phyloP scores from a whole-genome alignment of 1,284 basidiomycete species.

The Ceratobasidium sp. region DNA sequence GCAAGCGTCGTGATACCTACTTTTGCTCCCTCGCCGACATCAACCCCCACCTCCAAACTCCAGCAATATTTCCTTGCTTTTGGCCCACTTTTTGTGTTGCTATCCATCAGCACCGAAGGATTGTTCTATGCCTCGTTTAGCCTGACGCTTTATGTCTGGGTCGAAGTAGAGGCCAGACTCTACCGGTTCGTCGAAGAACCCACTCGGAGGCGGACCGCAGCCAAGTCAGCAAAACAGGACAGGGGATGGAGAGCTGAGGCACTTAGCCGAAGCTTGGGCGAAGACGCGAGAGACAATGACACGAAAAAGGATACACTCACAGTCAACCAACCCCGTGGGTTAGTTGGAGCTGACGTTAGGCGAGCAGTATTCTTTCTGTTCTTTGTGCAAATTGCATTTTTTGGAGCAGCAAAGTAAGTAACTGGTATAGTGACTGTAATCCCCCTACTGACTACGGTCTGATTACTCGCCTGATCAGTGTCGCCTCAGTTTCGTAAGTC shows the following conservation, averaged over 20 bases:
- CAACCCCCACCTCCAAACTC: slow-evolving; percentile 61
- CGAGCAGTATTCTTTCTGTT: slow-evolving; percentile 86
- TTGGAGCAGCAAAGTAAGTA: slow-evolving; percentile 86
- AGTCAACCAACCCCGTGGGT: slow-evolving; percentile 57
- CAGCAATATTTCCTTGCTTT: slow-evolving; percentile 76
- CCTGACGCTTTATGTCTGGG: slow-evolving; percentile 73
- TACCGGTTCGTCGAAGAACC: slow-evolving; percentile 50
- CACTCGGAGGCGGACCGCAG: background rate
- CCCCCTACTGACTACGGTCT: slow-evolving; percentile 24
- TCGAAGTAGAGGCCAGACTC: slow-evolving; percentile 68
- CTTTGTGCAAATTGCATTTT: slow-evolving; percentile 89
- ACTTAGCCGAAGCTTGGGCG: slow-evolving; percentile 2
- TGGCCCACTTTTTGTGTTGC: slow-evolving; percentile 79
- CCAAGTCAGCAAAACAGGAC: background rate
- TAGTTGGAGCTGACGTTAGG: slow-evolving; percentile 72
- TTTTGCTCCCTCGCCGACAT: slow-evolving; percentile 53
- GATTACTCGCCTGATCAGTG: slow-evolving; percentile 60
- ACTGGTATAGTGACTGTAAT: background rate
- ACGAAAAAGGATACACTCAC: slow-evolving; percentile 28
- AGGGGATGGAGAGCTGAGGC: slow-evolving; percentile 36
- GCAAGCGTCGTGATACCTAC: slow-evolving; percentile 57
- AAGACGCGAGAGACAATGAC: background rate
- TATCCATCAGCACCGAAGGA: slow-evolving; percentile 86
- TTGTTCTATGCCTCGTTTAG: slow-evolving; percentile 82
- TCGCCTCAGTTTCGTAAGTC: slow-evolving; percentile 85